phyloP scores from a whole-genome alignment of 208 protist species.

The Leishmania martiniquensis region DNA sequence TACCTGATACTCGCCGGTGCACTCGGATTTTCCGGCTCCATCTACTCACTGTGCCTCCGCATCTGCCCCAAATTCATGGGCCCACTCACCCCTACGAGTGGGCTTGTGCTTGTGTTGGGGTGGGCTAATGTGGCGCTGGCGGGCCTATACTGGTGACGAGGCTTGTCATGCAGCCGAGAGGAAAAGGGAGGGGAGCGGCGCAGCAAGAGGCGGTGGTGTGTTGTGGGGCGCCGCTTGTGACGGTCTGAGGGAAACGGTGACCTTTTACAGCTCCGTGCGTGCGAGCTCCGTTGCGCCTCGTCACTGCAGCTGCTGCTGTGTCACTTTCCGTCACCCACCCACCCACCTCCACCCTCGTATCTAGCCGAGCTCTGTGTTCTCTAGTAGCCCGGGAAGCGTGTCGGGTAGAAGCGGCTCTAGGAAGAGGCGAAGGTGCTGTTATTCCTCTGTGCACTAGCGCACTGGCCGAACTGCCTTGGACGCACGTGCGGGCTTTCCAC shows the following conservation, averaged over 20 bases:
- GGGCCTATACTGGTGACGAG: conserved; percentile 44
- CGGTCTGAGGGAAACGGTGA: background rate
- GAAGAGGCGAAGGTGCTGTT: background rate
- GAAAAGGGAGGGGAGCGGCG: background rate
- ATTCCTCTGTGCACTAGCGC: background rate
- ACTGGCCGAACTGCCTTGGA: background rate
- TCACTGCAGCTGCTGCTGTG: background rate
- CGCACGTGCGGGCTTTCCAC: background rate
- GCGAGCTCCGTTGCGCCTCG: background rate
- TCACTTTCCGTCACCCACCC: background rate
- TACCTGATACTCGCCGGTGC: conserved; percentile 55
- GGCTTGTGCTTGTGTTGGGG: conserved; percentile 64
- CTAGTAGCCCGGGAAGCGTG: background rate
- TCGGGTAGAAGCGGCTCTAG: background rate
- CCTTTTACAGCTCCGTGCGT: background rate
- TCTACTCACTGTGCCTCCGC: conserved; percentile 63
- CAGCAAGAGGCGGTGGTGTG: background rate
- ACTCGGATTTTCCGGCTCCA: conserved; percentile 63
- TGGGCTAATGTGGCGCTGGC: conserved; percentile 66
- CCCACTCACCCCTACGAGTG: conserved; percentile 65
- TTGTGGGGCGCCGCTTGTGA: background rate
- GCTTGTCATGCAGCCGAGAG: too few relatives aligned
- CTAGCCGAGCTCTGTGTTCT: background rate
- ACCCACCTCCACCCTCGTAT: too few relatives aligned
- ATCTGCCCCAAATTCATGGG: conserved; percentile 55